Base-by-base conservation (phyloP, 2,329 filamentous ascomycete species). In the Phialemoniopsis sp. region DNA sequence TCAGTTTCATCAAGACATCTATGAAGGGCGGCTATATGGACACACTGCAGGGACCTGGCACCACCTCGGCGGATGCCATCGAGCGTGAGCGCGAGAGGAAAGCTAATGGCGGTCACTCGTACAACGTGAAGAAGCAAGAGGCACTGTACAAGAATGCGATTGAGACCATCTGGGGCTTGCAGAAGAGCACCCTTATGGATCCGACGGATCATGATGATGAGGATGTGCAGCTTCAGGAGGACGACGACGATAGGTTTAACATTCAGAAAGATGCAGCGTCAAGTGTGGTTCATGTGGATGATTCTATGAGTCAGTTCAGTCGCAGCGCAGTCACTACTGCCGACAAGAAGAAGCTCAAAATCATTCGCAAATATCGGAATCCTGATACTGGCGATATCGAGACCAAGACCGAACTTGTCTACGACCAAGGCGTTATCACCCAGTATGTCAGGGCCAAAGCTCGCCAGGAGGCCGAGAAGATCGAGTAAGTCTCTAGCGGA, bases 11-110 rank as follows among this genome's bases (percentile, higher is more conserved):
- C 60, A 89, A 93, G 56, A 96, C 90, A 0, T 95, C 89, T 1
- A 98, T 98, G 93, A 98, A 98, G 64, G 93, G 93, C 45, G 93
- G 93, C 0, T 98, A 81, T 44, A 77, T 96, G 62, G 88, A 90
- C 56, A 85, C 89, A 15, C 78, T 94, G 18, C 78, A 64, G 43
- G 80, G 80, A 3, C 78, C 80, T 3, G 63, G 78, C 30, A 76
- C 79, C 8, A 82, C 79, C 3, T 81, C 79, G 9, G 89, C 89
- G 15, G 89, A 95, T 59, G 89, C 88, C 54, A 87, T 89, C 44
- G 90, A 88, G 54, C 87, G 90, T 45, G 86, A 89, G 54, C 86
- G 90, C 45, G 88, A 90, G 58, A 80, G 93, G 47, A 87, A 90
- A 56, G 87, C 87, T 13, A 91, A 93, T 47, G 89, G 89, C 40